Evolutionary conservation across 768 basidiomycete genomes (phyloP), one percentile per base, ranked within the genome.

Genomic region (Leccinum fibrillosum): DNA sequence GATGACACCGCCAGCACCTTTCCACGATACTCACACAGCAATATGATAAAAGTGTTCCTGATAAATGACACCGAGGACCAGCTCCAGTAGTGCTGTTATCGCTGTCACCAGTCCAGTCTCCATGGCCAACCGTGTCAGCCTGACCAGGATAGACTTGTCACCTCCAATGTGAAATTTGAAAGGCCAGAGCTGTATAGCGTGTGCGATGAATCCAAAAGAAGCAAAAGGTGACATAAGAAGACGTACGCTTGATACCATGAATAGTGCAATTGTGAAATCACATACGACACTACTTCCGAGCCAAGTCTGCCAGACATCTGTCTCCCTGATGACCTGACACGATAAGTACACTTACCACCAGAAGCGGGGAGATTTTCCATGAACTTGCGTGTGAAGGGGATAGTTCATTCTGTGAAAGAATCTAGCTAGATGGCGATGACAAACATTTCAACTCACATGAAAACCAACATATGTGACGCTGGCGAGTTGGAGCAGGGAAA

Each of bases 71-170:
- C 56, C 58, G 13, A 71, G 51, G 5, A 64, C 32, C 5, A 69
- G 54, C 35, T 70, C 68, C 1, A 64, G 23, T 15, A 71, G 49
- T 1, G 62, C 61, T 1, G 69, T 59, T 6, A 48, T 42, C 5
- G 64, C 57, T 11, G 69, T 71, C 9, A 71, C 50, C 11, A 64
- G 54, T 2, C 69, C 69, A 0, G 69, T 69, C 44, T 71, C 68
- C 9, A 69, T 52, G 17, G 67, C 62, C n/a, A 70, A 47, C 50
- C 49, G 63, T 3, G 66, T 70, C 8, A 69, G 28, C 21, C 53
- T 61, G 49, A 47, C 35, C 5, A 65, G 26, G 7, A 21, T 49
- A 3, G 53, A 60, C 4, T 50, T 63, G 12, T 44, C 58, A 5
- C 44, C 35, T 13, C 9, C n/a, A 21, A 66, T 49, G 26, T 52